A percentile compares a stretch with the other conserved stretches of the same genome.
Evolutionary conservation across 1,284 basidiomycete species (phyloP).

Genomic region (Malassezia nana): DNA sequence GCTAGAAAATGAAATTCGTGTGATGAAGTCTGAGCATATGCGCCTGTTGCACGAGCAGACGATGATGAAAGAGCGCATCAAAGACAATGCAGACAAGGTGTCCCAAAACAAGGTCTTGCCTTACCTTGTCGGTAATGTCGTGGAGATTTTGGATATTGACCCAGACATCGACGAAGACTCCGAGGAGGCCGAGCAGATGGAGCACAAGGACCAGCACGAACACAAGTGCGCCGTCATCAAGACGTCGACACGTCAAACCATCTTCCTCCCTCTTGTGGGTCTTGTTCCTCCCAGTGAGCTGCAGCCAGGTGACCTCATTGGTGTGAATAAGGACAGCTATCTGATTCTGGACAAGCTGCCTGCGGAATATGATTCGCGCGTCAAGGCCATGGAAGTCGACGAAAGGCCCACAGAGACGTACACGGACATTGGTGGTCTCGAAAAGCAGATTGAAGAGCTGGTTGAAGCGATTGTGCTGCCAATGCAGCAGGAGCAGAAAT

Average conservation of each 20-base stretch:
- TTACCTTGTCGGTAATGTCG: constrained; percentile 90
- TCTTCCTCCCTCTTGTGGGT: constrained; percentile 94
- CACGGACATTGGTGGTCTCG: constrained; percentile 67
- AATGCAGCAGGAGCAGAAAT: constrained; percentile 71
- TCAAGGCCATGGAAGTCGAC: constrained; percentile 87
- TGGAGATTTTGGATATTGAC: constrained; percentile 79
- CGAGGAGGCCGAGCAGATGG: constrained; percentile 69
- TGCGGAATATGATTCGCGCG: constrained; percentile 65
- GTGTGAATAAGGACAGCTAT: constrained; percentile 99
- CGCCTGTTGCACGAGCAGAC: constrained; percentile 85
- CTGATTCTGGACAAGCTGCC: constrained; percentile 81
- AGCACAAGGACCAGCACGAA: constrained; percentile 84
- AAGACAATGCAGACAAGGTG: constrained; percentile 95
- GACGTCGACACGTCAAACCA: constrained; percentile 86
- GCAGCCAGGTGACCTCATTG: constrained; percentile 83
- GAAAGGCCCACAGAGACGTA: constrained; percentile 69
- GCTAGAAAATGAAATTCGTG: constrained; percentile 46
- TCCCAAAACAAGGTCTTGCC: constrained; percentile 99
- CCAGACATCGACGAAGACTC: constrained; percentile 78
- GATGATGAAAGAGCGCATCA: constrained; percentile 95
- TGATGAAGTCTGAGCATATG: constrained; percentile 61
- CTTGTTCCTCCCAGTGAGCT: constrained; percentile 85
- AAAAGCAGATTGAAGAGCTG: constrained; percentile 72
- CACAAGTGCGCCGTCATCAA: constrained; percentile 98
- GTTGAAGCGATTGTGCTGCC: constrained; percentile 70